Evolutionary conservation across 495 filamentous ascomycete species (phyloP), one percentile per base, ranked within the genome.

Genomic region (Aspergillus conjunctus): DNA sequence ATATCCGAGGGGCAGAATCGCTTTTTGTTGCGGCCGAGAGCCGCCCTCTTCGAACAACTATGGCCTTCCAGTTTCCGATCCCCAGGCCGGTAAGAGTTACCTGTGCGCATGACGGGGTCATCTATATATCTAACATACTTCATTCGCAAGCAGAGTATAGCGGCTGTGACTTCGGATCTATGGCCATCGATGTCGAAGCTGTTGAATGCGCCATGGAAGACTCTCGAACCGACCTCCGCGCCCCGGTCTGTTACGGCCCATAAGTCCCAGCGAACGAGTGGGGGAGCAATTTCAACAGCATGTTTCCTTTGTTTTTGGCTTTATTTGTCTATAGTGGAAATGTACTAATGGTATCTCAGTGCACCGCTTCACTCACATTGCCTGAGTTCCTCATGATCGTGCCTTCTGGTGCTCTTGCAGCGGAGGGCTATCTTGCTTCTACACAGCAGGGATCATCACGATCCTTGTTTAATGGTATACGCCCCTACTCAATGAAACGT

Each of bases 11-110:
- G 67, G 66, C 53, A 66, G 37, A 61, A 59, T n/a, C 45, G 48
- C 20, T 58, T 26, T 58, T 67, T 63, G 46, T 64, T 56, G 71
- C 76, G 77, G 77, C 77, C 75, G 49, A 68, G 76, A 51, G 76
- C 77, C 75, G 76, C 72, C 69, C 44, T 62, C 59, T 30, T 64
- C 66, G 66, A 69, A 74, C 71, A 72, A 72, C 60, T 68, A 83
- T 83, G 81, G 79, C 77, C 66, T 80, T 81, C 63, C 78, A 79
- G 72, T 66, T 67, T 58, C 68, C 77, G 51, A 68, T 75, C 48
- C 68, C 69, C 50, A 70, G 74, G 69, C 69, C 75, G 58, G 78
- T 79, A 71, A 63, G 77, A 43, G 65, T 22, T 5, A 5, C 26
- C 26, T 22, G 34, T 17, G 22, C 9, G 18, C 58, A 22, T 26